phyloP scores from a whole-genome alignment of 345 rosid genomes.

The Gossypium turneri region DNA sequence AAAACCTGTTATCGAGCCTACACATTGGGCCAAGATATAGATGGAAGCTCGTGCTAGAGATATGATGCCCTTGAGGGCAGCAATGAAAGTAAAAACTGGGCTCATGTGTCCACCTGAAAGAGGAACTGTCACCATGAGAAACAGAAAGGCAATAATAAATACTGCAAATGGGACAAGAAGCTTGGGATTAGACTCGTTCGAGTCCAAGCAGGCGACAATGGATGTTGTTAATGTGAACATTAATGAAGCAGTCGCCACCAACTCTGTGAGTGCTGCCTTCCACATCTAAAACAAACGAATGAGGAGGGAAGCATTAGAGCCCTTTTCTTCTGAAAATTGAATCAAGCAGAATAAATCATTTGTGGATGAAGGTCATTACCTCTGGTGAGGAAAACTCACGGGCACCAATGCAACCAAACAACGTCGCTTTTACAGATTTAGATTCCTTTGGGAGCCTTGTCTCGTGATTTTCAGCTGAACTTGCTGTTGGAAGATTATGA shows the following conservation, averaged over 20 bases:
- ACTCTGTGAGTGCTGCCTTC: slow-evolving; percentile 45
- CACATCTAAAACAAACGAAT: slow-evolving; percentile 36
- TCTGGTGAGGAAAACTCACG: slow-evolving; percentile 14
- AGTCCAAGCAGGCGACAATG: slow-evolving; percentile 33
- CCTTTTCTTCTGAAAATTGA: neutral
- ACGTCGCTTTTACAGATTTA: neutral
- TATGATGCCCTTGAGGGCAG: slow-evolving; percentile 34
- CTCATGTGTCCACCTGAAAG: slow-evolving; percentile 48
- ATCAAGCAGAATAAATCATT: neutral
- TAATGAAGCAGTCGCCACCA: slow-evolving; percentile 45
- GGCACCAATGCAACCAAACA: slow-evolving; percentile 6
- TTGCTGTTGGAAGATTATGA: neutral
- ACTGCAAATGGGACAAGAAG: slow-evolving; percentile 37
- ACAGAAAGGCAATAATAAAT: slow-evolving; percentile 26
- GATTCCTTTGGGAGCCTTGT: neutral
- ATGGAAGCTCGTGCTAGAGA: slow-evolving; percentile 32
- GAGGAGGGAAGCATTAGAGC: neutral
- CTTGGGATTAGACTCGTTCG: slow-evolving; percentile 25
- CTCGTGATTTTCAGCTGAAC: neutral
- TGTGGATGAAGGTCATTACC: neutral
- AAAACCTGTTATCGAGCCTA: slow-evolving; percentile 33
- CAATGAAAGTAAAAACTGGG: slow-evolving; percentile 39
- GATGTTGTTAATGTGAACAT: slow-evolving; percentile 36
- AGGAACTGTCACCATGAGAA: slow-evolving; percentile 40
- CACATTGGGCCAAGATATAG: slow-evolving; percentile 46